Evolutionary conservation across 768 basidiomycete species (phyloP), one percentile per base, ranked within the genome.

Genomic region (Suillus cothurnatus): DNA sequence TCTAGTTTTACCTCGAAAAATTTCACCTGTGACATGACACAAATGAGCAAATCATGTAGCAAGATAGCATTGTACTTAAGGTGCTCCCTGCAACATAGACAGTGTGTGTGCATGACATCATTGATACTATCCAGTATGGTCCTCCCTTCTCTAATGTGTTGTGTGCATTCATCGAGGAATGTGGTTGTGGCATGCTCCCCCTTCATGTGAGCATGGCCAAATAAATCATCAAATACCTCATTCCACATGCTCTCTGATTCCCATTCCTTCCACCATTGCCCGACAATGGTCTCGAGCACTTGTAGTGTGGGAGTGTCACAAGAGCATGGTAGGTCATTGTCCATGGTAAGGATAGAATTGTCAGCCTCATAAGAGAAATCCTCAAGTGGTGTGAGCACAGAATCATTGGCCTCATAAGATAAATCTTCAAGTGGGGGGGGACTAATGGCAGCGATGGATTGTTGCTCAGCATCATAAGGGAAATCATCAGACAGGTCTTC

Each of bases 1-100:
- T 62, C 50, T 38, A 62, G 31, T 50, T 55, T 62, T 0, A 62
- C 61, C 23, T 62, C 61, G 1, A 62, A 14, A 21, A 62, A 62
- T 34, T 50, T 56, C 6, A 62, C 28, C 36, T 62, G 15, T 9
- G 41, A 62, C 3, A 31, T 17, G 3, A 49, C 2, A 3, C 12
- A 36, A 21, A 62, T 32, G 4, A 52, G 26, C 4, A 62, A 32
- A 23, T 49, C 34, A 19, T 62, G 39, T 4, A 62, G 26, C 38
- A 52, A 17, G 34, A 55, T 6, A 1, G 0, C 26, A 2, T 52
- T 17, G 11, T 56, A 31, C 34, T 34, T 50, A 7, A 53, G 36
- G 3, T 26, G 6, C 32, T 56, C n/a, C 26, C 49, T 31, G 28
- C 31, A 31, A 21, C 12, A 45, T 2, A 14, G 28, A 15, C 49